Evolutionary conservation across 2,329 filamentous ascomycete species (phyloP).

Genomic region (Aspergillus terreus): DNA sequence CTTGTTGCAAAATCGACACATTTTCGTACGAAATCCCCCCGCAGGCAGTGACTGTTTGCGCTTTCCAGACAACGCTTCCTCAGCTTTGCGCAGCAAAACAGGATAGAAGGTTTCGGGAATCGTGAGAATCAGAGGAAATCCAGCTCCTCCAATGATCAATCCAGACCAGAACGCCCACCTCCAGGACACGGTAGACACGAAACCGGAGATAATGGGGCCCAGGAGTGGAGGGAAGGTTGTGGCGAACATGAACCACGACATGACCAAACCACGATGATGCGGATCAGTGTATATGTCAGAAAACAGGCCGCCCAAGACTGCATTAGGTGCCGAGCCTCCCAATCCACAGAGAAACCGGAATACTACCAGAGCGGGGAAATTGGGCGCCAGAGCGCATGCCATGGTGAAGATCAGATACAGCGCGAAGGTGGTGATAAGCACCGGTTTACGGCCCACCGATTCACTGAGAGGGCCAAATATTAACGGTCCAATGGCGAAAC

Average conservation of each 20-base stretch:
- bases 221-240: slow-evolving; percentile 32
- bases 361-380: slow-evolving; percentile 31
- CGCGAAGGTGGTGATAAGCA: slow-evolving; percentile 47
- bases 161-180: slow-evolving; percentile 52
- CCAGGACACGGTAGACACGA: slow-evolving; percentile 32
- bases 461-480: slow-evolving; percentile 39
- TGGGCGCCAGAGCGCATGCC: slow-evolving; percentile 37
- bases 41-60: slow-evolving; percentile 19
- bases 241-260: slow-evolving; percentile 17
- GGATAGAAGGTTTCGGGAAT: slow-evolving; percentile 64
- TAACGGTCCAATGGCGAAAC: slow-evolving; percentile 33
- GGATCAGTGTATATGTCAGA: slow-evolving; percentile 40
- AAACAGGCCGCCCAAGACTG: slow-evolving; percentile 37
- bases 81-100: slow-evolving; percentile 56
- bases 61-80: slow-evolving; percentile 50
- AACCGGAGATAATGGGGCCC: slow-evolving; percentile 40
- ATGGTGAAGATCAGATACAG: slow-evolving; percentile 34
- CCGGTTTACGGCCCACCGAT: slow-evolving; percentile 30
- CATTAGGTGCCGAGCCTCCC: slow-evolving; percentile 34
- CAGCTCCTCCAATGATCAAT: slow-evolving; percentile 58
- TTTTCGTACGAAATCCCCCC: background rate
- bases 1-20: slow-evolving; percentile 23
- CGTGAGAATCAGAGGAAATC: slow-evolving; percentile 57
- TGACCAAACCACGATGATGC: slow-evolving; percentile 22
- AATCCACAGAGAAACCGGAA: slow-evolving; percentile 40